Evolutionary conservation across 345 rosid genomes (phyloP).

Genomic region (Gossypium stocksii): DNA sequence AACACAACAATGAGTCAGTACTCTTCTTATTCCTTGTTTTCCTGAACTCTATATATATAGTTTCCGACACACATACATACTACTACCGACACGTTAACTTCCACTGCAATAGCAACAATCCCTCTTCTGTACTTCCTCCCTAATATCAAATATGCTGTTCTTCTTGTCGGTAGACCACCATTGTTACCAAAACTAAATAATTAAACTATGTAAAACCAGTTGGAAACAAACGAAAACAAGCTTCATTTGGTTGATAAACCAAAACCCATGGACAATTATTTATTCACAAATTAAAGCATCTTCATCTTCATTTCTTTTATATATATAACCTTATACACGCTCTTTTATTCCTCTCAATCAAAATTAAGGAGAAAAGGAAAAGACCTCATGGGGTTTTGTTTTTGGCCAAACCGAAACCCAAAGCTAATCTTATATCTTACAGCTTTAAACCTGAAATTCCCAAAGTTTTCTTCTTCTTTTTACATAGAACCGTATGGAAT

Average conservation of each 20-base stretch:
- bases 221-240: background rate
- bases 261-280: background rate
- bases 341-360: slow-evolving; percentile 1
- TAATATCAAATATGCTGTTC: background rate
- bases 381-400: background rate
- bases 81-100: background rate
- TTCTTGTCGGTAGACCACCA: background rate
- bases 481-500: slow-evolving; percentile 19
- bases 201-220: background rate
- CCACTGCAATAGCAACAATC: background rate
- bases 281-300: background rate
- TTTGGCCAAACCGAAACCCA: no score
- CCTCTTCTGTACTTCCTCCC: background rate
- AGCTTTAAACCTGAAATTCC: no score
- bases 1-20: background rate
- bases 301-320: background rate
- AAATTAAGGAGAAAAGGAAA: background rate
- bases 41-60: background rate
- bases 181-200: background rate
- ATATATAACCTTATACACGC: background rate
- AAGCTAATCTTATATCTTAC: background rate
- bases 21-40: background rate
- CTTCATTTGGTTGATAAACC: background rate
- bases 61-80: no score
- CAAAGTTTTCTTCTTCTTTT: background rate